phyloP scores from a whole-genome alignment of 257 asterid genomes.

The Solanum phureja region DNA sequence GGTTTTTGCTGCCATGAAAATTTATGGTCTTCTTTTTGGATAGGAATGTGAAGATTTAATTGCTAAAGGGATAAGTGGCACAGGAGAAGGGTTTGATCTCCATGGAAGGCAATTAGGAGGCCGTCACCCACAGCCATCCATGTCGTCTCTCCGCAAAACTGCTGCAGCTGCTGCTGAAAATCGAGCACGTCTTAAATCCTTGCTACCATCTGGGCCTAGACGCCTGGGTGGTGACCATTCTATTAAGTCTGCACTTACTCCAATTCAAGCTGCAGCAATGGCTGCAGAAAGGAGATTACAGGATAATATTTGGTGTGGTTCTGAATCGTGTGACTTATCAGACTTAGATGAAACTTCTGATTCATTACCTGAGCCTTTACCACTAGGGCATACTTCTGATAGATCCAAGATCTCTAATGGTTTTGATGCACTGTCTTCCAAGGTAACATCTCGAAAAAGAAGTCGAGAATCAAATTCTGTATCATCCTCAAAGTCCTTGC shows the following conservation, averaged over 20 bases:
- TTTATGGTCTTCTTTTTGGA: not conserved
- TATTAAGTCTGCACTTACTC: conserved; percentile 65
- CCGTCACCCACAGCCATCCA: conserved; percentile 31
- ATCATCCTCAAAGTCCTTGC: conserved; percentile 9
- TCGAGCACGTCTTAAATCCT: conserved; percentile 50
- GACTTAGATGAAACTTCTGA: conserved; percentile 46
- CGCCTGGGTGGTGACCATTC: conserved; percentile 77
- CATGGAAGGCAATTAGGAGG: conserved; percentile 92
- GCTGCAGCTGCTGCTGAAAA: conserved; percentile 81
- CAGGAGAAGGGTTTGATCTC: conserved; percentile 83
- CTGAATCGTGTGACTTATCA: conserved; percentile 46
- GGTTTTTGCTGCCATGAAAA: not conserved
- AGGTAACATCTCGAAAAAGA: conserved; percentile 46
- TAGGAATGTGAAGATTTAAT: conserved; percentile 90
- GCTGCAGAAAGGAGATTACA: conserved; percentile 92
- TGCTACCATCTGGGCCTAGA: conserved; percentile 81
- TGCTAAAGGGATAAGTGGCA: conserved; percentile 61
- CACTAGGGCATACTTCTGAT: conserved; percentile 25
- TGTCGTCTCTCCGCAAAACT: conserved; percentile 53
- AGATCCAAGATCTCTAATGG: conserved; percentile 9
- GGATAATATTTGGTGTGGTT: conserved; percentile 92
- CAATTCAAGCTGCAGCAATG: conserved; percentile 96
- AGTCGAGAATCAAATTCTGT: conserved; percentile 26
- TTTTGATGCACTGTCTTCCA: conserved; percentile 9
- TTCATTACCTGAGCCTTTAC: conserved; percentile 17